Evolutionary conservation across 441 rosid species (phyloP).

Genomic region (Croton setiger): DNA sequence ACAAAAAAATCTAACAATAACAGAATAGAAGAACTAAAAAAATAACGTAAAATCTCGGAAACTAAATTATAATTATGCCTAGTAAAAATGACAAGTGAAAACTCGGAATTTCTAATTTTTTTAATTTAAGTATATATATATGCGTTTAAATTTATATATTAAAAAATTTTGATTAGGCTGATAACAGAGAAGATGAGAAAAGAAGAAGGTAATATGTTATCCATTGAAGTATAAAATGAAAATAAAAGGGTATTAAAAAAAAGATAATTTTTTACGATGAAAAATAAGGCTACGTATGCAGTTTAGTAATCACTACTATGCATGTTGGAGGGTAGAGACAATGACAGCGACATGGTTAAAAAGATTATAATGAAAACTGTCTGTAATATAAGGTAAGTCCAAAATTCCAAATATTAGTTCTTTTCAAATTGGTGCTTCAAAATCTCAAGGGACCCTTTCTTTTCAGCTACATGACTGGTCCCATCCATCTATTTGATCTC

Average conservation of each 20-base stretch:
- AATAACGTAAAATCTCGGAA: too few species aligned
- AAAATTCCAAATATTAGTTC: slow-evolving; percentile 56
- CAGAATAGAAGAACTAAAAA: too few species aligned
- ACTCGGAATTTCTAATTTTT: too few species aligned
- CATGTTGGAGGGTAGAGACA: slow-evolving; percentile 31
- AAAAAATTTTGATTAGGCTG: too few species aligned
- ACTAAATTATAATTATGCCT: too few species aligned
- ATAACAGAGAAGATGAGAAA: too few species aligned
- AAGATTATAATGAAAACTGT: slow-evolving; percentile 25
- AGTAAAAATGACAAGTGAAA: too few species aligned
- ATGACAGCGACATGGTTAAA: slow-evolving; percentile 29
- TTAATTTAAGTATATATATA: too few species aligned
- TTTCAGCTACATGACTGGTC: slow-evolving; percentile 26
- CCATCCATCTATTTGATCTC: slow-evolving; percentile 14
- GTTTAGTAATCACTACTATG: slow-evolving; percentile 46
- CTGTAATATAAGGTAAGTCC: slow-evolving; percentile 41
- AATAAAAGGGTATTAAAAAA: neutral
- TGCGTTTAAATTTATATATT: too few species aligned
- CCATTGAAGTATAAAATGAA: neutral
- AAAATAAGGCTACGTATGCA: slow-evolving; percentile 60
- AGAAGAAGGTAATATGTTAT: neutral
- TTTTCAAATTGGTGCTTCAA: slow-evolving; percentile 42
- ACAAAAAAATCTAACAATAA: too few species aligned
- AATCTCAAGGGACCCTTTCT: slow-evolving; percentile 27
- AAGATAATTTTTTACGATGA: slow-evolving; percentile 34